Percentiles rank a stretch among this genome's conserved stretches.
Conservation (phyloP, 2,329 filamentous ascomycete species). For the Xylaria sp. region DNA sequence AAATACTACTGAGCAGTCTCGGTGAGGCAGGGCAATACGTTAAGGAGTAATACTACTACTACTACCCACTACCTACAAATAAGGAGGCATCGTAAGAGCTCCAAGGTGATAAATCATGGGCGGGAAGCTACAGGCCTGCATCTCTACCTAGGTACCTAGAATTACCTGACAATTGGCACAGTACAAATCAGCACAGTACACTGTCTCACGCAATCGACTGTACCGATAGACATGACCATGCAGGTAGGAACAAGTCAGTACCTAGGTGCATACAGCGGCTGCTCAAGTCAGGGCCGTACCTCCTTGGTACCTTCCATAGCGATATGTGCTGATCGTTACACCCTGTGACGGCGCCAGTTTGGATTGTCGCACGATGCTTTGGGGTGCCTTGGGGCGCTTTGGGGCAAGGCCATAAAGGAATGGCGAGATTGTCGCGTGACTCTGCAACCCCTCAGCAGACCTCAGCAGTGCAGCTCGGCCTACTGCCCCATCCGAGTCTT, state of each 20-base stretch:
- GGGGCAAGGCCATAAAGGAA: conserved; percentile 29
- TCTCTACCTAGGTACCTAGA: neutral
- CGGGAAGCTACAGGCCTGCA: neutral
- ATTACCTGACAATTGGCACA: conserved; percentile 1
- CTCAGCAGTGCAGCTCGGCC: neutral
- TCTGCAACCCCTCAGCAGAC: conserved; percentile 32
- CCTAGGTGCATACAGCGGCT: neutral
- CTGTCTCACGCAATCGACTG: conserved; percentile 25
- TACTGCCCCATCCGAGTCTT: conserved; percentile 24
- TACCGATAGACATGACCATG: conserved; percentile 29
- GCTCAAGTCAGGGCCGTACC: neutral
- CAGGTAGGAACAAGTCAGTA: conserved; percentile 10
- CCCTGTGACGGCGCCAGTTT: conserved; percentile 2
- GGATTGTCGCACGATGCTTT: conserved; percentile 29
- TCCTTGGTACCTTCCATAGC: conserved; percentile 15
- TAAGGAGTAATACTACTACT: neutral
- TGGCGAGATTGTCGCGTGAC: conserved; percentile 41
- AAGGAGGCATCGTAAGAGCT: conserved; percentile 9
- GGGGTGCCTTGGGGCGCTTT: conserved; percentile 8
- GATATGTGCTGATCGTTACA: conserved; percentile 9
- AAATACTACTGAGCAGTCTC: conserved; percentile 28
- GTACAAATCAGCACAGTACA: conserved; percentile 17
- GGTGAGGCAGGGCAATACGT: conserved; percentile 7
- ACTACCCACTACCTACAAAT: neutral
- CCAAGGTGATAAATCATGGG: neutral